These are phyloP conservation scores for Fusarium sp. DNA, from an alignment of 2,329 filamentous ascomycete genomes.

Conservation along the genomic window DNA sequence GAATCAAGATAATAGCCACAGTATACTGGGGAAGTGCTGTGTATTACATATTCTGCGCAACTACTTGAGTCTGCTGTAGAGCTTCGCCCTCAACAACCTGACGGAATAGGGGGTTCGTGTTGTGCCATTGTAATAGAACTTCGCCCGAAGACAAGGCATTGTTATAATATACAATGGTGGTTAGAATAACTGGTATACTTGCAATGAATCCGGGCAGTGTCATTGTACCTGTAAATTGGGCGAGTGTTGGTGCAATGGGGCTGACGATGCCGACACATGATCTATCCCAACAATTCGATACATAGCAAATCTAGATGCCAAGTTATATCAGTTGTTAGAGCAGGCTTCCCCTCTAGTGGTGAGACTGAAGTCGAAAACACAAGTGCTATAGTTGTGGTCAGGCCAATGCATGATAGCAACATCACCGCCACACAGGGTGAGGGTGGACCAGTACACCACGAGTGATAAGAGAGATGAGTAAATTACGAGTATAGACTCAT, in stretches of 20 bases:
- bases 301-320: too few relatives aligned
- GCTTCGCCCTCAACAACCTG: too few relatives aligned
- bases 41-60: background rate
- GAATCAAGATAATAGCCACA: background rate
- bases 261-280: too few relatives aligned
- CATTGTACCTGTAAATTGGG: background rate
- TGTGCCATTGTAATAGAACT: background rate
- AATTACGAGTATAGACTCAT: too few relatives aligned
- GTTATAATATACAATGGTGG: background rate
- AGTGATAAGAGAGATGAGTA: background rate
- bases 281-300: too few relatives aligned
- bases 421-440: background rate
- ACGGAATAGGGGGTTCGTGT: background rate
- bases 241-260: too few relatives aligned
- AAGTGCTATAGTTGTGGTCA: background rate
- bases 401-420: background rate
- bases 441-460: background rate
- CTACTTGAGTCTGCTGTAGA: background rate
- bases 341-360: background rate
- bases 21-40: background rate
- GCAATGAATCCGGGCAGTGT: background rate
- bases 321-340: too few relatives aligned
- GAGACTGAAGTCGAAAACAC: background rate
- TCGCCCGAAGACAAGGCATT: too few relatives aligned
- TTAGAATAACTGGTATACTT: background rate